Conservation (phyloP, 2,329 filamentous ascomycete species). For the Sarocladiaceae sp. region DNA sequence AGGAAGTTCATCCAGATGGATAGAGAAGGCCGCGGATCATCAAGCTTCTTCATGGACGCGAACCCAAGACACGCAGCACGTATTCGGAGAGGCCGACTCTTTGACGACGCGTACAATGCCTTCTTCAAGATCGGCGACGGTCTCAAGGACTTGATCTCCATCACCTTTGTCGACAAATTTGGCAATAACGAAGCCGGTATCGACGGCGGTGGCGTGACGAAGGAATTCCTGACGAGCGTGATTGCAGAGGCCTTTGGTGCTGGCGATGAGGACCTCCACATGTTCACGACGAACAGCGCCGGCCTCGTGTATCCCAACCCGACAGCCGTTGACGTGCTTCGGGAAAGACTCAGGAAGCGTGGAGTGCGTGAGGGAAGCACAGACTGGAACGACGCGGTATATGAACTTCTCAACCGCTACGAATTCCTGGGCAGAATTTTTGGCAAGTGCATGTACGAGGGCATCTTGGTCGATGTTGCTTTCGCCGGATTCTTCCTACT, state of each 20-base stretch:
- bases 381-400: constrained; percentile 51
- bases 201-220: constrained; percentile 93
- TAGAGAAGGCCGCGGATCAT: constrained; percentile 20
- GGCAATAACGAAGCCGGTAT: constrained; percentile 85
- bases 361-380: constrained; percentile 46
- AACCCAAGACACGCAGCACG: constrained; percentile 70
- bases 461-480: constrained; percentile 84
- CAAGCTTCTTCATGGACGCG: no score
- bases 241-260: constrained; percentile 76
- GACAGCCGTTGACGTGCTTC: constrained; percentile 62
- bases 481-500: constrained; percentile 95
- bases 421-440: constrained; percentile 91
- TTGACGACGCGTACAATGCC: constrained; percentile 76
- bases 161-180: constrained; percentile 92
- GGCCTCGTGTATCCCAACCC: constrained; percentile 89
- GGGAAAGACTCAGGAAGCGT: constrained; percentile 46
- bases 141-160: constrained; percentile 91
- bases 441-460: constrained; percentile 95
- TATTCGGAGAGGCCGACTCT: constrained; percentile 72
- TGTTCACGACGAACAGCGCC: constrained; percentile 80
- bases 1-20: constrained; percentile 85
- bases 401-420: constrained; percentile 63
- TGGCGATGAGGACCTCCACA: constrained; percentile 37
- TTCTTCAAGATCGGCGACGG: constrained; percentile 78
- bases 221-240: constrained; percentile 89